A percentile compares a stretch with the other conserved stretches of the same genome.
phyloP scores from a whole-genome alignment of 2,329 filamentous ascomycete genomes.

The Cytospora paraplurivora region DNA sequence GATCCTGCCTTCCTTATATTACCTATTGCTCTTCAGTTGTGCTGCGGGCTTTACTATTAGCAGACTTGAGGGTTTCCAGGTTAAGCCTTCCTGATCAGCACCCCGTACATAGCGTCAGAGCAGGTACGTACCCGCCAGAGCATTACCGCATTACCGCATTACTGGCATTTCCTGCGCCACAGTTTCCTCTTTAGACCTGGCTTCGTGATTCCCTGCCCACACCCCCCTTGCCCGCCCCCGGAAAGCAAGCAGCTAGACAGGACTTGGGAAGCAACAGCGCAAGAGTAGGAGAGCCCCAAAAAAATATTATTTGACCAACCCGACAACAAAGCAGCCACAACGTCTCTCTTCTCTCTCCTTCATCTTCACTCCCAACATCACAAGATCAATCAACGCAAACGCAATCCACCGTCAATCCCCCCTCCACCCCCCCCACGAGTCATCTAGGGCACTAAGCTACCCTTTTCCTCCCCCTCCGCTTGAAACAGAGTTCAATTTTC shows the following conservation, averaged over 20 bases:
- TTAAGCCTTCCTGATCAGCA: background rate
- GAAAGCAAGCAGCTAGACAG: constrained; percentile 20
- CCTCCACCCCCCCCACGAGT: constrained; percentile 38
- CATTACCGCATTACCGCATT: background rate
- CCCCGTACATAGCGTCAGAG: background rate
- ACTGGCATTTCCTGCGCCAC: constrained; percentile 24
- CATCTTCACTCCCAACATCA: constrained; percentile 38
- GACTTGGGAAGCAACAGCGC: background rate
- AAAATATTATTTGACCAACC: constrained; percentile 40
- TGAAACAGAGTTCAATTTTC: constrained; percentile 71
- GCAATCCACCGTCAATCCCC: constrained; percentile 42
- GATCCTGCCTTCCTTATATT: background rate
- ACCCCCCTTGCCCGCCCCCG: constrained; percentile 22
- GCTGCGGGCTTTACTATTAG: background rate
- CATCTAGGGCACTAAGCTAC: constrained; percentile 90
- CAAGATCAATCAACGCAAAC: constrained; percentile 39
- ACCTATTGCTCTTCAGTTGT: background rate
- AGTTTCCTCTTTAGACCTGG: constrained; percentile 21
- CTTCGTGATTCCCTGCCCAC: constrained; percentile 20
- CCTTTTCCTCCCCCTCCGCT: constrained; percentile 68
- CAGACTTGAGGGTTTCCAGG: background rate
- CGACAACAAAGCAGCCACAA: constrained; percentile 35
- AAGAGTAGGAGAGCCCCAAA: constrained; percentile 27
- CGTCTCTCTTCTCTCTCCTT: constrained; percentile 35
- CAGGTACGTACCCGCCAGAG: constrained; percentile 14